Base-by-base conservation (phyloP, 768 basidiomycete genomes). In the Clathrus columnatus region DNA sequence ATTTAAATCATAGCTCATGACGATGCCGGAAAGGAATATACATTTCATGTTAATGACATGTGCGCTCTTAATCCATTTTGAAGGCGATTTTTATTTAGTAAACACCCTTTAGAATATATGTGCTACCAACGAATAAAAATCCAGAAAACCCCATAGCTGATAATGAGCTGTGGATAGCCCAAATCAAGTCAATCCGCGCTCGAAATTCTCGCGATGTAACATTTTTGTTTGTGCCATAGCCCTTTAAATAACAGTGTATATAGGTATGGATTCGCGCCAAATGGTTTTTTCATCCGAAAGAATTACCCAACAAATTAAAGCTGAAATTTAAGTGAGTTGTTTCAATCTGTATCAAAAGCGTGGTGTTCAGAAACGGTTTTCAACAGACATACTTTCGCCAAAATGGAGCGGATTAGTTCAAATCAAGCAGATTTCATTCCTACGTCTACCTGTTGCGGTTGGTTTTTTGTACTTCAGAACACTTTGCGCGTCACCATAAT, bases 201-300 rank as follows among this genome's bases (percentile, higher is more conserved):
- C 43, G 62, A 52, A 8, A 58, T 7, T 65, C 70, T 4, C 66
- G 61, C 1, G 62, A 72, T 61, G 61, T 77, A 53, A 46, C 69
- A 59, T 8, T 18, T 45, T 43, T 20, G 1, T 17, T 29, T 52
- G 28, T 16, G 6, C 1, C 10, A 4, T 26, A 20, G 45, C 45
- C 28, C 20, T 16, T 24, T 30, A 20, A 44, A 20, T 18, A 46
- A 21, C 21, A 16, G 17, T 5, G 24, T 26, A 29, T 5, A 42
- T 44, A 83, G 75, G 81, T 83, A 0, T 83, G 79, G 78, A 72
- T 68, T 0, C 63, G 59, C 8, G 72, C 84, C 0, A 72, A 77
- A 48, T 84, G 82, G 82, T 82, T 68, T 48, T 84, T 79, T 65
- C 71, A 75, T 1, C 70, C 73, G 0, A 48, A 66, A n/a, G 82